These are phyloP conservation scores for Boletus huronensis DNA, from an alignment of 768 basidiomycete genomes.

Conservation along the genomic window DNA sequence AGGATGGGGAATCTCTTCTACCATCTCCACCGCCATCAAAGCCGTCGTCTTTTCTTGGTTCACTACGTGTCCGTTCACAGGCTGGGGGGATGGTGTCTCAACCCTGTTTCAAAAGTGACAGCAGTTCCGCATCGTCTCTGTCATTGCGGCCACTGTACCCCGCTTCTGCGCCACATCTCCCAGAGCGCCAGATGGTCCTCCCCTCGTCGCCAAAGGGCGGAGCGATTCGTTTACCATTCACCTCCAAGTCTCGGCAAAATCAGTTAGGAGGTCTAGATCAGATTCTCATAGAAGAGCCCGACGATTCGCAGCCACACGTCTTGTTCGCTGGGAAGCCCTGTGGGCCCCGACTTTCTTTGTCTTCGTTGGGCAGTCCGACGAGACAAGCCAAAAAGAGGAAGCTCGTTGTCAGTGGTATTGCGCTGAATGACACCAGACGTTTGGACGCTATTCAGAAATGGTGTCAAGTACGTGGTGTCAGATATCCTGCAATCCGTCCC, in stretches of 20 bases:
- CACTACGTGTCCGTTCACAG: constrained; percentile 31
- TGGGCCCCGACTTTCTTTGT: constrained; percentile 29
- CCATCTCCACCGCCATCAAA: constrained; percentile 39
- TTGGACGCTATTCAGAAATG: constrained; percentile 68
- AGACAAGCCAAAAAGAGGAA: constrained; percentile 54
- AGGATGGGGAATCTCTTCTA: constrained; percentile 36
- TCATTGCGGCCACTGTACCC: constrained; percentile 38
- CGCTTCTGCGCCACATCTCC: constrained; percentile 37
- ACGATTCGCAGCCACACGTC: constrained; percentile 28
- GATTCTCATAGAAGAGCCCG: constrained; percentile 26
- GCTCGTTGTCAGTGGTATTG: constrained; percentile 69
- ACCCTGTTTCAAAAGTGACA: constrained; percentile 31
- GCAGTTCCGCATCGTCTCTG: constrained; percentile 28
- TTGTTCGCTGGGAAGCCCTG: constrained; percentile 25
- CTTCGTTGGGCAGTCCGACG: constrained; percentile 34
- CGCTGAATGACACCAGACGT: constrained; percentile 53
- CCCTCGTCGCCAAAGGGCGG: constrained; percentile 30
- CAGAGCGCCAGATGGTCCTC: constrained; percentile 33
- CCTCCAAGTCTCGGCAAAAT: constrained; percentile 18
- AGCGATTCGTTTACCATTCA: constrained; percentile 34
- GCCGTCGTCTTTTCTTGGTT: constrained; percentile 32
- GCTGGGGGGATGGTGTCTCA: constrained; percentile 28
- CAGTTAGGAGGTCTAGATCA: constrained; percentile 15
- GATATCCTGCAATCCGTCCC: not conserved
- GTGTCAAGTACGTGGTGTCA: constrained; percentile 59